phyloP scores from a whole-genome alignment of 2,329 filamentous ascomycete species.

The Madurella fahalii region DNA sequence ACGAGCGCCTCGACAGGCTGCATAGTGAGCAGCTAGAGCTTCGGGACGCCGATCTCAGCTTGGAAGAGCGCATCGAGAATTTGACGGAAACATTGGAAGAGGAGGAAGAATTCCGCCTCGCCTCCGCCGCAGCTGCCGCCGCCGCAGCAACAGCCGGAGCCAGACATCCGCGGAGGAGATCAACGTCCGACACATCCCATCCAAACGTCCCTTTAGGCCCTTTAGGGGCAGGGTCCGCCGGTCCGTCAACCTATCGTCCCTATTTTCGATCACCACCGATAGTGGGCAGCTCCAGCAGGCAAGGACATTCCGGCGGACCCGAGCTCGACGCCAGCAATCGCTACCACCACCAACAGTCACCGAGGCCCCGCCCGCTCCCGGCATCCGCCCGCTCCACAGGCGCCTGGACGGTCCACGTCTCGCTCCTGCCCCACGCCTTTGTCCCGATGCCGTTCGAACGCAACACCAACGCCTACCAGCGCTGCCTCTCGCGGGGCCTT shows the following conservation, averaged over 20 bases:
- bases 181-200: constrained; percentile 26
- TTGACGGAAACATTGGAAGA: constrained; percentile 30
- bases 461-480: constrained; percentile 57
- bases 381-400: constrained; percentile 30
- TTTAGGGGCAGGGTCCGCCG: constrained; percentile 26
- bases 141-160: constrained; percentile 6
- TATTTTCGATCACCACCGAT: constrained; percentile 21
- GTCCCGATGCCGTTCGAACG: constrained; percentile 59
- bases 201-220: constrained; percentile 24
- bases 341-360: constrained; percentile 24
- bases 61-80: constrained; percentile 54
- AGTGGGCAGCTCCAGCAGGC: constrained; percentile 17
- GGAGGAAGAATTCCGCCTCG: constrained; percentile 23
- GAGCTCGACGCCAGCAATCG: constrained; percentile 15
- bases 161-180: constrained; percentile 21
- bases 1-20: constrained; percentile 42
- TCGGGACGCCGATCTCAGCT: constrained; percentile 44
- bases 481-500: constrained; percentile 56
- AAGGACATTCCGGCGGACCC: constrained; percentile 18
- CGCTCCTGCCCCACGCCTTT: constrained; percentile 50
- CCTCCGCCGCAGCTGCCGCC: constrained; percentile 14
- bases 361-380: constrained; percentile 11
- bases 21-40: constrained; percentile 47
- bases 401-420: constrained; percentile 57
- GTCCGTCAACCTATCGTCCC: constrained; percentile 6